A percentile compares a stretch with the other conserved stretches of the same genome.
Evolutionary conservation across 306 rosid species (phyloP).

Genomic region (Betula pendula): DNA sequence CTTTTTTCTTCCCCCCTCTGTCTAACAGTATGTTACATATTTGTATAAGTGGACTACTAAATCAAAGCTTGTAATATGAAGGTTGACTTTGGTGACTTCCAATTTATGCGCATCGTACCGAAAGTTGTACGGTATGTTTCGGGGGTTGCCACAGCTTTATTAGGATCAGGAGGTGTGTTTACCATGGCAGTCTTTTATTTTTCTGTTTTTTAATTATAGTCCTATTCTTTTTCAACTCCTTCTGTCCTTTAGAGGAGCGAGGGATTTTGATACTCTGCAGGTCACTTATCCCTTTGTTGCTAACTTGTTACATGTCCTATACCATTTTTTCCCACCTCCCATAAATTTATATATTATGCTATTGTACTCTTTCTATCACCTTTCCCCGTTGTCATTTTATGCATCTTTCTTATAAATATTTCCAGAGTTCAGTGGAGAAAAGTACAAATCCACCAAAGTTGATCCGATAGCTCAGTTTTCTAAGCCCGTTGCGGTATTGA

Average conservation of each 20-base stretch:
- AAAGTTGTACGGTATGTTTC: conserved; percentile 75
- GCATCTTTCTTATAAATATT: not conserved
- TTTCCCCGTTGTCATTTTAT: conserved; percentile 13
- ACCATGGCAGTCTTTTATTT: conserved; percentile 10
- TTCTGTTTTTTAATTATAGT: conserved; percentile 11
- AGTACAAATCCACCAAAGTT: conserved; percentile 75
- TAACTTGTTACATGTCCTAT: conserved; percentile 11
- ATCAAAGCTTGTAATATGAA: conserved; percentile 41
- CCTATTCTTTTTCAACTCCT: conserved; percentile 14
- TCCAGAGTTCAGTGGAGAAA: conserved; percentile 66
- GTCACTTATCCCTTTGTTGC: not conserved
- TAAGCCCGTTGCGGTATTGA: conserved; percentile 83
- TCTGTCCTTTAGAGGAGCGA: not conserved
- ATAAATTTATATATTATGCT: conserved; percentile 12
- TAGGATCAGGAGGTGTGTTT: conserved; percentile 96
- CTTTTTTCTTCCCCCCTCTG: not conserved
- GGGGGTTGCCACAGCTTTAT: conserved; percentile 87
- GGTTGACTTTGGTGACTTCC: conserved; percentile 99
- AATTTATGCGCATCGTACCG: conserved; percentile 79
- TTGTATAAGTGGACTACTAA: conserved; percentile 17
- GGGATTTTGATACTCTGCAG: not conserved
- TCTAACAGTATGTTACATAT: not conserved
- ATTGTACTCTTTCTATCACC: not conserved
- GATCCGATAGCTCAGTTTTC: conserved; percentile 94
- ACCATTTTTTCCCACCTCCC: conserved; percentile 15